Percentiles rank a stretch among this genome's conserved stretches.
Conservation (phyloP, 345 rosid species). For the Moricandia arvensis region DNA sequence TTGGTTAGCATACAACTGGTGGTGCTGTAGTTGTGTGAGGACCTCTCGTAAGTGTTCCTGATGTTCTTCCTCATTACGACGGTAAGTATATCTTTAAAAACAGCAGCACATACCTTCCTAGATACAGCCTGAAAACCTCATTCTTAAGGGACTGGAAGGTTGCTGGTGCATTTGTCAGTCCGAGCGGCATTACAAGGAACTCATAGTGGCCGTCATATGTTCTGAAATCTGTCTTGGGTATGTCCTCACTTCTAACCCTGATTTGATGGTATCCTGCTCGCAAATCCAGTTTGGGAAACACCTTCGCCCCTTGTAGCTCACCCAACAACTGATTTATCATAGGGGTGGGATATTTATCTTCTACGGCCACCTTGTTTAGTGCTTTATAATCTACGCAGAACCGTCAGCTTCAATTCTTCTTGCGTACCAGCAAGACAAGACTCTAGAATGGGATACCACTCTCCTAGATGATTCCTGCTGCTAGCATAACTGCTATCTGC, state of each 20-base stretch:
- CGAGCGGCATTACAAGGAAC: not conserved
- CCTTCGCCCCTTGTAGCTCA: not conserved
- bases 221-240: not conserved
- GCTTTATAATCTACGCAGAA: not conserved
- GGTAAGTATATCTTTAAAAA: not conserved
- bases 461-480: accelerated
- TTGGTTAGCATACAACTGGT: too few species aligned
- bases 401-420: too few species aligned
- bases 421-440: not conserved
- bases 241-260: not conserved
- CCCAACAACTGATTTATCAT: not conserved
- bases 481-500: too few species aligned
- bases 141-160: not conserved
- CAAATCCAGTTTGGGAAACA: too few species aligned
- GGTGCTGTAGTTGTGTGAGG: too few species aligned
- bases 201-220: not conserved
- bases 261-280: not conserved
- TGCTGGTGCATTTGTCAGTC: not conserved
- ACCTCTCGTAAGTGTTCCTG: too few species aligned
- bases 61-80: too few species aligned
- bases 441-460: not conserved
- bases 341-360: not conserved
- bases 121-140: not conserved
- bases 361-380: not conserved
- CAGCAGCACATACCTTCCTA: too few species aligned